phyloP scores from a whole-genome alignment of 805 yeast species.

The Saccharomycopsis schoenii region DNA sequence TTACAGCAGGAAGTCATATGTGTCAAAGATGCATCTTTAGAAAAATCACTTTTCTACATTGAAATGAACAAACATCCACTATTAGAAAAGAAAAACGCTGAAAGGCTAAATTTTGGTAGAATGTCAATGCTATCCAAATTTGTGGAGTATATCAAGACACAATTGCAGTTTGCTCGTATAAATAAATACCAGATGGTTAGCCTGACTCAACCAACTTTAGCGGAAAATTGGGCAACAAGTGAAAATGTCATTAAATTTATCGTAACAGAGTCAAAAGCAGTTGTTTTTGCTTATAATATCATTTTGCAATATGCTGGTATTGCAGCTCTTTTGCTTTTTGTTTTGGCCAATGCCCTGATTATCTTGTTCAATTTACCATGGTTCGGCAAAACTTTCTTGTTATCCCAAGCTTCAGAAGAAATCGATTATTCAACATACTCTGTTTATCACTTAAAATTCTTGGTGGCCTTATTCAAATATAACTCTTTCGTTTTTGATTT shows the following conservation, averaged over 20 bases:
- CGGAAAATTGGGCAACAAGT: not conserved
- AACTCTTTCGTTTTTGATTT: constrained; percentile 22
- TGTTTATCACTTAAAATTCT: constrained; percentile 8
- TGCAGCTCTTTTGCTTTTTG: not conserved
- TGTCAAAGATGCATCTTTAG: constrained; percentile 57
- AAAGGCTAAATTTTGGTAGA: constrained; percentile 20
- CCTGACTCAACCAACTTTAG: not conserved
- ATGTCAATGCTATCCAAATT: constrained; percentile 19
- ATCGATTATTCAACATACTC: not conserved
- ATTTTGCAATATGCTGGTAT: constrained; percentile 5
- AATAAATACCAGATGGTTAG: not conserved
- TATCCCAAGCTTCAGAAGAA: constrained; percentile 10
- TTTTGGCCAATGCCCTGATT: not conserved
- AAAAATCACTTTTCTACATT: constrained; percentile 64
- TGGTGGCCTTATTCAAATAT: constrained; percentile 3
- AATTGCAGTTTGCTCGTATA: not conserved
- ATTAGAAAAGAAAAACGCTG: constrained; percentile 23
- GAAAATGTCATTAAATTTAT: not conserved
- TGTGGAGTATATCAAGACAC: constrained; percentile 19
- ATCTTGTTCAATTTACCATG: constrained; percentile 25
- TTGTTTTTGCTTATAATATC: not conserved
- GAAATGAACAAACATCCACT: constrained; percentile 56
- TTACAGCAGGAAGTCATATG: constrained; percentile 86
- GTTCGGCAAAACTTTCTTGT: constrained; percentile 25
- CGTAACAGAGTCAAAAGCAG: not conserved